Base-by-base conservation (phyloP, 1,139 yeast species). In the Waltiozyma sp. region DNA sequence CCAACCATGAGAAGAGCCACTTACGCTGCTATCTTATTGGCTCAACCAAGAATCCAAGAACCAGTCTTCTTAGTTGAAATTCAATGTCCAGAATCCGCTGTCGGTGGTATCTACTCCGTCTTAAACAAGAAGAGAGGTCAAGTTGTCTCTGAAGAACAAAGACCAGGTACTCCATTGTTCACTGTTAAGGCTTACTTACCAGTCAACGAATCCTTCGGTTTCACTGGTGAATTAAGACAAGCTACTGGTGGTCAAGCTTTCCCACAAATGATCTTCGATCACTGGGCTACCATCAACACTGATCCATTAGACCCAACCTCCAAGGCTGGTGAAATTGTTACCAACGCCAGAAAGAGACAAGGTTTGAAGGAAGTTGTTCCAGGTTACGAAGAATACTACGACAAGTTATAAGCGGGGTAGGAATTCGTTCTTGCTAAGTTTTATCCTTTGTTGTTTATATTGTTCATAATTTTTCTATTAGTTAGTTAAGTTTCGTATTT, bases 221-320 rank as follows among this genome's bases (percentile, higher is more conserved):
- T 91, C 96, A 84, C 96, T 64, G 91, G 94, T 76, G 95, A 88
- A 67, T 85, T 91, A 69, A 88, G 98, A 82, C 96, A 89, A 77
- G 96, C 97, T 66, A 91, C 98, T 65, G 96, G 96, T 85, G 98
- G 98, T 74, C 98, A 91, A 81, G 98, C 98, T 71, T 91, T 91
- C 97, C 98, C 98, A 76, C 97, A 89, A 79, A 80, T 91, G 94
- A 91, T 91, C 72, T 91, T 91, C 74, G 97, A 89, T 72, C 98
- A 91, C 73, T 91, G 97, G 97, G 77, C 87, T 58, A 71, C 84
- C 63, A 75, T 91, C 77, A 65, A 68, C 60, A 95, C 96, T 73
- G 93, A 87, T 72, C 95, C 94, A 68, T 73, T 85, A 61, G 97
- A 91, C 74, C 81, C 89, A 66, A 61, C 80, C 65, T 64, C 95